A percentile compares a stretch with the other conserved stretches of the same genome.
phyloP scores from a whole-genome alignment of 139 green algal genomes.

The Chlamydomonas sp. region DNA sequence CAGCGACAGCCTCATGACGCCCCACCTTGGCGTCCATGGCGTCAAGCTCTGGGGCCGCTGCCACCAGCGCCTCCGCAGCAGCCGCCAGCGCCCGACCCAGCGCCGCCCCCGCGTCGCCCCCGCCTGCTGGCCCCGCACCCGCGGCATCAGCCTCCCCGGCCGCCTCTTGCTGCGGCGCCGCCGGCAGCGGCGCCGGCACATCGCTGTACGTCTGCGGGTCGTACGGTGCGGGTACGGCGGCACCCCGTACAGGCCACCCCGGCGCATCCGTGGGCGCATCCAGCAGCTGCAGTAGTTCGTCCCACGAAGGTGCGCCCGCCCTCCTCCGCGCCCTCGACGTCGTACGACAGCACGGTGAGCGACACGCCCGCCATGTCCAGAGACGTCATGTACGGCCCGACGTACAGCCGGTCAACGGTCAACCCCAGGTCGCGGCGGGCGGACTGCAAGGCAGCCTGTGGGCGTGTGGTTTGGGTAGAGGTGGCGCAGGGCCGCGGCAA shows the following conservation, averaged over 20 bases:
- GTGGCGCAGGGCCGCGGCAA: no score
- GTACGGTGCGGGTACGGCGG: slow-evolving; percentile 14
- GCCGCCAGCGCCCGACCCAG: slow-evolving; percentile 45
- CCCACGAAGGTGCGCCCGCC: background rate
- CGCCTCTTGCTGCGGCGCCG: background rate
- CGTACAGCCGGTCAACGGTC: slow-evolving; percentile 60
- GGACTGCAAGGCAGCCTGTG: no score
- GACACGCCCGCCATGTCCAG: slow-evolving; percentile 83
- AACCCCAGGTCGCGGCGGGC: slow-evolving; percentile 6
- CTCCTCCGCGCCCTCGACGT: background rate
- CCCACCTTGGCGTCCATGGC: slow-evolving; percentile 65
- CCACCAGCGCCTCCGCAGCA: slow-evolving; percentile 50
- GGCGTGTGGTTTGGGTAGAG: no score
- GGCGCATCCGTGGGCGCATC: slow-evolving; percentile 61
- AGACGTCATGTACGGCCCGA: slow-evolving; percentile 81
- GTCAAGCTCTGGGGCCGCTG: slow-evolving; percentile 59
- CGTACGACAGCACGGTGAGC: slow-evolving; percentile 52
- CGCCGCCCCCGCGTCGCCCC: background rate
- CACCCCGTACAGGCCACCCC: slow-evolving; percentile 29
- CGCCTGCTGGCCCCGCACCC: no score
- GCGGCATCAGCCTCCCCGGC: background rate
- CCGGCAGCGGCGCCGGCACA: slow-evolving; percentile 8
- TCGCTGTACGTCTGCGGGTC: background rate
- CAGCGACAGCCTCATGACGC: no score
- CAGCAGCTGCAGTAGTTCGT: slow-evolving; percentile 59